Evolutionary conservation across 2,329 filamentous ascomycete genomes (phyloP), one percentile per base, ranked within the genome.

Genomic region (Periglandula ipomoeae): DNA sequence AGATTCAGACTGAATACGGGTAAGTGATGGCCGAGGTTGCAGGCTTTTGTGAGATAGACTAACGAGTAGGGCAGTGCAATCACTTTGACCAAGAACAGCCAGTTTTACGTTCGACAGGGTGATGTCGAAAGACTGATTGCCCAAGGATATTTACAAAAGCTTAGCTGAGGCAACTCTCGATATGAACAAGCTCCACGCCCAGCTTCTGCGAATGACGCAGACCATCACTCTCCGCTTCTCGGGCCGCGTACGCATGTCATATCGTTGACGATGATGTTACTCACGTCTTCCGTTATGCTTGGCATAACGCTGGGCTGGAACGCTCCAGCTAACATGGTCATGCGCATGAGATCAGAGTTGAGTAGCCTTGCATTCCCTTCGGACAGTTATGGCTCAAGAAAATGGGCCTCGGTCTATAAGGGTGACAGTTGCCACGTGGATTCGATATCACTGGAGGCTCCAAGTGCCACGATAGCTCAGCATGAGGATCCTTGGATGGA

Each of bases 1-100:
- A 98, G 72, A 96, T 98, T 55, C 91, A 98, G 70, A 98, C 93
- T 0, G 94, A 98, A 74, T 98, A 98, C 63, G 93, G 93, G 86
- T 95, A 20, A 40, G 44, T 41, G 20, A 17, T 8, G 11, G 10
- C 19, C 20, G 1, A 20, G 20, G 6, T 24, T 30, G 20, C 4
- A 6, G 8, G 15, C 17, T 22, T 9, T 19, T 35, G 19, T 17
- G 30, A 27, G 46, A n/a, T 46, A 30, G 9, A 19, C 59, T 64
- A 35, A 63, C 51, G 9, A 24, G 23, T 11, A 10, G 35, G 63
- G 55, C 58, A 95, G 89, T 15, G 87, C 90, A 11, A 96, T 98
- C 59, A 97, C 87, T 52, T 76, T 98, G 71, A 95, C 89, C 34
- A 97, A 95, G 69, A 97, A 98, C 68, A 96, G 90, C 61, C 93